Base-by-base conservation (phyloP, 495 filamentous ascomycete genomes). In the Peziza echinospora region DNA sequence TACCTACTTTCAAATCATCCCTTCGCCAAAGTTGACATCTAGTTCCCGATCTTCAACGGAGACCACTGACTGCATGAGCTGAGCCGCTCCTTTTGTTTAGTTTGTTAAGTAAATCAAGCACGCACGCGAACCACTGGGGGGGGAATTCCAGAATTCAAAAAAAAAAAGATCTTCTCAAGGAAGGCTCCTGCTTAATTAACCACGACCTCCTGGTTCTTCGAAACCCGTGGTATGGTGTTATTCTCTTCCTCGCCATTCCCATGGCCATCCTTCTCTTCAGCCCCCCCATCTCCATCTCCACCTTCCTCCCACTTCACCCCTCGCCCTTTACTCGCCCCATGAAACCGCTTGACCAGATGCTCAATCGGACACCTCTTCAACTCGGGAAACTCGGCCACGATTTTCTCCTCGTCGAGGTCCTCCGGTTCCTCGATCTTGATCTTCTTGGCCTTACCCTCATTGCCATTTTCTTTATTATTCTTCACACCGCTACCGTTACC, bases 241-340 rank as follows among this genome's bases (percentile, higher is more conserved):
- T 26, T 3, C 34, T 47, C 8, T 46, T 54, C 21, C 19, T 21
- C 10, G 52, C 52, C 5, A 53, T 54, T 30, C 37, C 53, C 8
- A 45, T 47, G 13, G 53, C 49, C 41, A 54, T 49, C 26, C 26
- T 43, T 3, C 52, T 49, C 46, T 54, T 50, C 50, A 54, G 50
- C 41, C 49, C 53, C n/a, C 53, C 49, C 24, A 48, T 50, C 21
- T 54, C 53, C 41, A 50, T 53, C 43, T 53, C 41, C 10, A 44
- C 41, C 9, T n/a, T 34, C 28, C 28, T 0, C 30, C 30, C 30
- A 37, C 19, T 37, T 37, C 3, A 17, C 3, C 30, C 30, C 30
- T 7, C 30, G 13, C 19, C 30, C 30, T 37, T 37, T 37, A 37
- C 30, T 37, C 6, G 30, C 30, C 19, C 30, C 30, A 37, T 37